Base-by-base conservation (phyloP, 768 basidiomycete genomes). In the Rubroboletus pulcherrimus region DNA sequence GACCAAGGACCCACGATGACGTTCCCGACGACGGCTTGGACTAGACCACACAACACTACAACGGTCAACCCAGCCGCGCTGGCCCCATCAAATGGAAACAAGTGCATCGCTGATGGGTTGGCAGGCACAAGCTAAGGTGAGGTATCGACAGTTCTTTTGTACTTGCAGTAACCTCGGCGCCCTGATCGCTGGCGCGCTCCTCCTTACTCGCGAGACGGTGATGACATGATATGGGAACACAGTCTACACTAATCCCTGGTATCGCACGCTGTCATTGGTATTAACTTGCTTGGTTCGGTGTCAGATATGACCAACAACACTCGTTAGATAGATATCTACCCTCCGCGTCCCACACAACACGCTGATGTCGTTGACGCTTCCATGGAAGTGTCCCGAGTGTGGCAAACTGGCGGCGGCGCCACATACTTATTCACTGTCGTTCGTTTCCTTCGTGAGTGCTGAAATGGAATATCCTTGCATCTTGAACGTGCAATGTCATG, bases 61-160 rank as follows among this genome's bases (percentile, higher is more conserved):
- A 83, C 80, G 0, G 70, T 88, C n/a, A 77, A 83, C 63, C 74
- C 78, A 1, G 59, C 70, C 5, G 77, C 78, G 1, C 69, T 91
- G n/a, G 78, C 80, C 47, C 85, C 82, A 11, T 82, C 81, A 43
- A 92, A 91, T 63, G 90, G 80, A 1, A 73, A 78, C 51, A 69
- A 68, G 42, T 76, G 74, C 15, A 60, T 66, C 24, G 62, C 66
- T 31, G 56, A 64, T 44, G 41, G 44, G 15, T 42, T 63, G 35
- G 56, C 51, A 1, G 43, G 52, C 15, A 62, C 57, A 12, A 62
- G 54, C 19, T 39, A 54, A 49, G 55, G 57, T 14, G n/a, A 5
- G 48, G 31, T 12, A 8, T 33, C 19, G 49, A 34, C 7, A 40
- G 38, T 6, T 46, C 59, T 9, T 41, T 55, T 17, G 45, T 59